Conservation (phyloP, 805 yeast genomes). For the Tetrapisispora nanseiensis region DNA sequence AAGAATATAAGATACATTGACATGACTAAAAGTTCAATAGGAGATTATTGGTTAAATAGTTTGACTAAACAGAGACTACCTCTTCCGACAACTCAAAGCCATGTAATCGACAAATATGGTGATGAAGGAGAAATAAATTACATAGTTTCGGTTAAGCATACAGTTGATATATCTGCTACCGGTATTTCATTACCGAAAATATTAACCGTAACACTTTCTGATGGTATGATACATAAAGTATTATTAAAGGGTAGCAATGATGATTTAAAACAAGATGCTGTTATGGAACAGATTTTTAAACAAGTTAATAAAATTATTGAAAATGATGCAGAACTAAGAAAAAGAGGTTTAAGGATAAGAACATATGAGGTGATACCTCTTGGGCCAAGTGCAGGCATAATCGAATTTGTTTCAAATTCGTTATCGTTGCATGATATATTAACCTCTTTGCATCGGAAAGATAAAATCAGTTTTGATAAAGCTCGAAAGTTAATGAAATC, state of each 20-base stretch:
- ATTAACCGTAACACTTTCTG: slow-evolving; percentile 40
- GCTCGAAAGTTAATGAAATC: slow-evolving; percentile 60
- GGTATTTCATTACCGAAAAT: slow-evolving; percentile 90
- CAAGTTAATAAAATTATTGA: slow-evolving; percentile 65
- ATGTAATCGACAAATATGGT: slow-evolving; percentile 33
- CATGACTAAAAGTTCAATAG: slow-evolving; percentile 31
- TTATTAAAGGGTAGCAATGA: slow-evolving; percentile 81
- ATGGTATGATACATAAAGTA: slow-evolving; percentile 51
- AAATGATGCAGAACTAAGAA: slow-evolving; percentile 45
- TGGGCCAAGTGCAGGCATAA: slow-evolving; percentile 78
- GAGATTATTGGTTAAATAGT: slow-evolving; percentile 47
- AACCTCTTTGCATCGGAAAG: slow-evolving; percentile 50
- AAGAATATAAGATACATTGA: slow-evolving; percentile 16
- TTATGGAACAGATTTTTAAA: slow-evolving; percentile 93
- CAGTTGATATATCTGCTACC: slow-evolving; percentile 55
- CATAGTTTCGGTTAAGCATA: slow-evolving; percentile 37
- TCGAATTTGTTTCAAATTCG: slow-evolving; percentile 81
- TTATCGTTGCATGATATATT: slow-evolving; percentile 61
- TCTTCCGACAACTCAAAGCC: slow-evolving; percentile 50
- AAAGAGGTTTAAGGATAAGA: slow-evolving; percentile 51
- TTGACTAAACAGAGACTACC: slow-evolving; percentile 46
- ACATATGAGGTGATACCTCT: slow-evolving; percentile 87
- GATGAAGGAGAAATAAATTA: slow-evolving; percentile 40
- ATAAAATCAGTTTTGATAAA: slow-evolving; percentile 38
- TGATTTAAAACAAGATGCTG: slow-evolving; percentile 89